Conservation (phyloP, 2,329 filamentous ascomycete species). For the Aspergillus terreus region DNA sequence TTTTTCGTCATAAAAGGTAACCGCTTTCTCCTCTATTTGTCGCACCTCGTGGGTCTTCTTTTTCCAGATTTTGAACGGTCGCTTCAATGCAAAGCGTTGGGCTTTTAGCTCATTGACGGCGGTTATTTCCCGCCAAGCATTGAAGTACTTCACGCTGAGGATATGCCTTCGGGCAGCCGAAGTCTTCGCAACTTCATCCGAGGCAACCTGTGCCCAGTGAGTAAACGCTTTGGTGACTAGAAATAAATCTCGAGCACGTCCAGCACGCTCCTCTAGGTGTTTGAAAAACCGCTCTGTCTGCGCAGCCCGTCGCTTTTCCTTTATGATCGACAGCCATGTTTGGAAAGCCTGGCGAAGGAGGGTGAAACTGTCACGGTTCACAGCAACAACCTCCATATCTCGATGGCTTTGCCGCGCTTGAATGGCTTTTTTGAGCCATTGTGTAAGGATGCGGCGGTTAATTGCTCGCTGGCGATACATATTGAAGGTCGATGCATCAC, state of each 20-base stretch:
- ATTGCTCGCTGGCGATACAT: slow-evolving; percentile 39
- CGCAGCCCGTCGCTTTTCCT: slow-evolving; percentile 37
- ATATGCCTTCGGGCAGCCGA: slow-evolving; percentile 67
- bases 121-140: slow-evolving; percentile 65
- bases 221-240: slow-evolving; percentile 62
- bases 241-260: slow-evolving; percentile 62
- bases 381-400: slow-evolving; percentile 43
- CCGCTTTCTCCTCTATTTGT: slow-evolving; percentile 32
- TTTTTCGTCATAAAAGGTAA: slow-evolving; percentile 25
- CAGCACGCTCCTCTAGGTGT: slow-evolving; percentile 57
- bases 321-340: slow-evolving; percentile 44
- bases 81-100: slow-evolving; percentile 50
- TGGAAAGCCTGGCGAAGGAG: slow-evolving; percentile 53
- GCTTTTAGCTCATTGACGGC: slow-evolving; percentile 55
- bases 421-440: slow-evolving; percentile 47
- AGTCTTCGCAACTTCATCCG: slow-evolving; percentile 63
- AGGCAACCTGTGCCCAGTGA: slow-evolving; percentile 65
- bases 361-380: slow-evolving; percentile 47
- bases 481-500: slow-evolving; percentile 49
- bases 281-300: slow-evolving; percentile 54
- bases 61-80: slow-evolving; percentile 55
- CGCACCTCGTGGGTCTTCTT: slow-evolving; percentile 37
- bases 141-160: slow-evolving; percentile 65
- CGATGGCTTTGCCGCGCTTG: slow-evolving; percentile 34
- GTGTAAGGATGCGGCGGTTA: slow-evolving; percentile 38